A percentile compares a stretch with the other conserved stretches of the same genome.
These are phyloP conservation scores for Podospora pseudocomata DNA, from an alignment of 495 filamentous ascomycete genomes.

Conservation along the genomic window DNA sequence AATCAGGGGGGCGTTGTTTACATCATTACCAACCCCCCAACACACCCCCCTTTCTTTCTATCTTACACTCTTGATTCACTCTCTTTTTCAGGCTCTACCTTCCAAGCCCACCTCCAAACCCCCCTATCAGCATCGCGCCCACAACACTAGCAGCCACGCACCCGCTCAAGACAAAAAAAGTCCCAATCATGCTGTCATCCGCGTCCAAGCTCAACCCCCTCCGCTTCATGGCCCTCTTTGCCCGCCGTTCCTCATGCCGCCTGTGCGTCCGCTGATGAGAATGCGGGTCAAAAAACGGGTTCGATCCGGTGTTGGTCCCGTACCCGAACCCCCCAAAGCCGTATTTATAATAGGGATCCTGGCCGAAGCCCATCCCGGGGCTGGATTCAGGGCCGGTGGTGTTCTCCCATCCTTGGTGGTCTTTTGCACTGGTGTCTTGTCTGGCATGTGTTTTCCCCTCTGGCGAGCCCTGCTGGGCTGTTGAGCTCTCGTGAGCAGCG, in stretches of 20 bases:
- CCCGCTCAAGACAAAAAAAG: conserved; percentile 35
- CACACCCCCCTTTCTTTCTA: neutral
- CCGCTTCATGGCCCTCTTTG: conserved; percentile 21
- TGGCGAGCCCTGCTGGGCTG: conserved; percentile 11
- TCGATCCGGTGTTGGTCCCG: conserved; percentile 56
- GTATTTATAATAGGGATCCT: conserved; percentile 31
- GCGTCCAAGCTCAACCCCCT: conserved; percentile 11
- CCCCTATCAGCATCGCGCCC: conserved; percentile 18
- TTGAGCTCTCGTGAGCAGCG: conserved; percentile 42
- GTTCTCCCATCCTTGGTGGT: neutral
- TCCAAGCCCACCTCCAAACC: conserved; percentile 7
- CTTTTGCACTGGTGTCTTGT: neutral
- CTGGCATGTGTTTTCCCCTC: neutral
- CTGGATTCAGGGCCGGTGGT: neutral
- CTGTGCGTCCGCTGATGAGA: conserved; percentile 55
- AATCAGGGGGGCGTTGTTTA: neutral
- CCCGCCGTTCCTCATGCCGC: conserved; percentile 38
- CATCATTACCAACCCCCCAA: neutral
- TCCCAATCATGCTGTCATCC: conserved; percentile 13
- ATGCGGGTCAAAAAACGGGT: conserved; percentile 64
- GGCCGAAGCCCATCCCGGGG: conserved; percentile 46
- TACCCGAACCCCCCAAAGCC: neutral
- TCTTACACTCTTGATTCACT: neutral
- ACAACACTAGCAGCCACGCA: conserved; percentile 37
- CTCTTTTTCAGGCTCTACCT: conserved; percentile 2